Percentiles rank a stretch among this genome's conserved stretches.
These are phyloP conservation scores for Pseudozyma thailandica DNA, from an alignment of 1,284 basidiomycete species.

Conservation along the genomic window DNA sequence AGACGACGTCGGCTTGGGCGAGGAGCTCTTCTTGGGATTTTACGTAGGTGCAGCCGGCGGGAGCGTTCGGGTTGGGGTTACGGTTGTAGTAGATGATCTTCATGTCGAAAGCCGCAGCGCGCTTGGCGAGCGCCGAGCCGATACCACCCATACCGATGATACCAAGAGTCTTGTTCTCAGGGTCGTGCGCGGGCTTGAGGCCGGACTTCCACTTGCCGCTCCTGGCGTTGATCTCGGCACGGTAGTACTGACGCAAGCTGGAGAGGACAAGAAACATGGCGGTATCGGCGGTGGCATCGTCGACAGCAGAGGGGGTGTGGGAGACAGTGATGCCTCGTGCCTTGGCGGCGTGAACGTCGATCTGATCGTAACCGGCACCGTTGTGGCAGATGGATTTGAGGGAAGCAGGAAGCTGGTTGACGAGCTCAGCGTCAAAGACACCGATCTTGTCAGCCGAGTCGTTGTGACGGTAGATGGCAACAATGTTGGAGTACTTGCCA, in stretches of 20 bases:
- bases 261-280: slow-evolving; percentile 63
- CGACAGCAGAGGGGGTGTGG: slow-evolving; percentile 61
- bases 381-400: slow-evolving; percentile 64
- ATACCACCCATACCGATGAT: slow-evolving; percentile 64
- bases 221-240: slow-evolving; percentile 52
- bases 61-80: slow-evolving; percentile 46
- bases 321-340: slow-evolving; percentile 54
- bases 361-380: slow-evolving; percentile 64
- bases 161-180: slow-evolving; percentile 56
- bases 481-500: slow-evolving; percentile 74
- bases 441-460: slow-evolving; percentile 61
- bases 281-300: slow-evolving; percentile 62
- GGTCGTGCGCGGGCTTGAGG: slow-evolving; percentile 54
- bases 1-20: slow-evolving; percentile 69
- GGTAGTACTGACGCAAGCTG: slow-evolving; percentile 57
- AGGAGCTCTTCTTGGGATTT: slow-evolving; percentile 69
- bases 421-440: slow-evolving; percentile 57
- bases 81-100: slow-evolving; percentile 64
- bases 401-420: slow-evolving; percentile 45
- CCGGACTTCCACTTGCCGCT: slow-evolving; percentile 55
- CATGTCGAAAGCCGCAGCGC: slow-evolving; percentile 62
- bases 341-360: slow-evolving; percentile 59
- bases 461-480: slow-evolving; percentile 84
- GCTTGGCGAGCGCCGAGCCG: slow-evolving; percentile 58
- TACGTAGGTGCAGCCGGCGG: slow-evolving; percentile 42